Conservation (phyloP, 345 rosid genomes). For the Barbarea vulgaris region DNA sequence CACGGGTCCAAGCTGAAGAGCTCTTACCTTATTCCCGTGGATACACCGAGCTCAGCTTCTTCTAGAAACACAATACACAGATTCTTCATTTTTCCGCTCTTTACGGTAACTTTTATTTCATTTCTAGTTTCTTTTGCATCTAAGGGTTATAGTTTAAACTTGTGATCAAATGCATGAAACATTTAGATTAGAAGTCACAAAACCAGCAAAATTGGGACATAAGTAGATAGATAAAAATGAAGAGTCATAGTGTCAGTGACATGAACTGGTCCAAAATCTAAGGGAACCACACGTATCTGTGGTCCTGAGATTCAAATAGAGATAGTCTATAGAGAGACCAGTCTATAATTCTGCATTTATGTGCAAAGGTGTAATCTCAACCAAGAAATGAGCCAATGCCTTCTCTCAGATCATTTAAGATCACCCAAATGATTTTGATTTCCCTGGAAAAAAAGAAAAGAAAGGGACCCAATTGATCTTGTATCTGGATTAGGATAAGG, state of each 20-base stretch:
- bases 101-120: conserved; percentile 33
- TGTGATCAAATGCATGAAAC: neutral
- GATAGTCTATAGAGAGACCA: conserved; percentile 29
- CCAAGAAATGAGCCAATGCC: conserved; percentile 24
- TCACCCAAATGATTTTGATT: conserved; percentile 27
- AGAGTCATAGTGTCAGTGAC: conserved; percentile 32
- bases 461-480: conserved; percentile 27
- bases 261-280: conserved; percentile 33
- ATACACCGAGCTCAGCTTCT: conserved; percentile 94
- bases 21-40: conserved; percentile 91
- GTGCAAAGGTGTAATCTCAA: conserved; percentile 28
- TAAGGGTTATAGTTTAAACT: neutral
- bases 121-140: conserved; percentile 13
- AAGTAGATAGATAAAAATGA: conserved; percentile 2
- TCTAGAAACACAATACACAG: conserved; percentile 45
- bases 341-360: conserved; percentile 37
- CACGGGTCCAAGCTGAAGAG: conserved; percentile 92
- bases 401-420: conserved; percentile 32
- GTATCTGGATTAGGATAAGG: conserved; percentile 30
- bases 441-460: neutral
- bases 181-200: neutral
- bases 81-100: conserved; percentile 6
- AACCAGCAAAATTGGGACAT: conserved; percentile 3
- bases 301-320: conserved; percentile 38
- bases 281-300: conserved; percentile 28